Evolutionary conservation across 768 basidiomycete genomes (phyloP), one percentile per base, ranked within the genome.

Genomic region (Trametes cinnabarina): DNA sequence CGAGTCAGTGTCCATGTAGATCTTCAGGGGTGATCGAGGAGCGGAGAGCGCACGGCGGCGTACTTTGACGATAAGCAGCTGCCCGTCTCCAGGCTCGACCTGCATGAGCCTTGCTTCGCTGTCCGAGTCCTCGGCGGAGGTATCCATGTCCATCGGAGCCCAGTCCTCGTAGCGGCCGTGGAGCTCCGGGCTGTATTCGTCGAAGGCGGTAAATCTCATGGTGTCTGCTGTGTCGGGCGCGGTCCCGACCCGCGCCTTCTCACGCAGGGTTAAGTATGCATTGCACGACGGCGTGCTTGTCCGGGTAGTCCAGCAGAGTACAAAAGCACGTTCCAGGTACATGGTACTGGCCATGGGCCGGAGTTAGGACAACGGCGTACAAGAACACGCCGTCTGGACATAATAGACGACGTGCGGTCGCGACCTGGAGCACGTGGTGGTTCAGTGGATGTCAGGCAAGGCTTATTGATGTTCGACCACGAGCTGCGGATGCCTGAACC

Each of bases 131-230:
- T 49, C 47, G 12, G 39, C 46, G 37, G 46, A 19, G 2, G 25
- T 30, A 11, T 20, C 26, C 22, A 37, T 30, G n/a, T 20, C 26
- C 22, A 37, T 35, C 0, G 26, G 37, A 28, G 43, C 30, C 54
- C 46, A 47, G 20, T 55, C 35, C 15, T 47, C 46, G 26, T 55
- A 47, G n/a, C 35, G 3, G 37, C 46, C 54, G 54, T 55, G 47
- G 37, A 40, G 11, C 4, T 55, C 46, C 43, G 54, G 35, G 11
- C n/a, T 8, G 34, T 40, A 46, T 14, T 47, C 34, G n/a, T 55
- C 54, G 46, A 40, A 14, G 37, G 46, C 54, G 26, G 54, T n/a
- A 32, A 32, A 30, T 9, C 6, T 19, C 54, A 55, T 55, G 19
- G 46, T 32, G 25, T 30, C 37, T 30, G 23, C 23, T 15, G 12